Percentiles rank a stretch among this genome's conserved stretches.
phyloP scores from a whole-genome alignment of 331 rosid genomes.

The Telfairia occidentalis region DNA sequence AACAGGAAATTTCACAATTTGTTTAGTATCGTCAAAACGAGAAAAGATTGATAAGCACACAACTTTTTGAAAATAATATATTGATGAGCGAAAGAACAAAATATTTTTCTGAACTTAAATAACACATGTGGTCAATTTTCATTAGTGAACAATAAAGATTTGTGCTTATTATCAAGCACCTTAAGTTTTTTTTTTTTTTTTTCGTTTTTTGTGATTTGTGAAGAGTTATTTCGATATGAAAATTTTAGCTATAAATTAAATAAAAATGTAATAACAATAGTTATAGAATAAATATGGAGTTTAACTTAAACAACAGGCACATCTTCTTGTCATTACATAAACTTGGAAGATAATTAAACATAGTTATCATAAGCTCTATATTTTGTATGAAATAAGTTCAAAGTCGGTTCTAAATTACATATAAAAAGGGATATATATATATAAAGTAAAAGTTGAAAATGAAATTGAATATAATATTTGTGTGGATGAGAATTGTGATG shows the following conservation, averaged over 20 bases:
- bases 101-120: not conserved
- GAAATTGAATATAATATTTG: not conserved
- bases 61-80: not conserved
- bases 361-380: not conserved
- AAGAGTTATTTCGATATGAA: no score
- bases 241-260: no score
- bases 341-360: constrained; percentile 4
- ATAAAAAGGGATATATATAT: not conserved
- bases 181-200: no score
- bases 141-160: not conserved
- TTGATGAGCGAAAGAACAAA: not conserved
- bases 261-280: not conserved
- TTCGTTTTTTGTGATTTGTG: no score
- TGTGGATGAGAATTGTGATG: not conserved
- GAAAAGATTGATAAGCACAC: not conserved
- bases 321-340: not conserved
- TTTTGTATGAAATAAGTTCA: not conserved
- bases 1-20: not conserved
- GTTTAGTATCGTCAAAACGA: not conserved
- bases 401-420: not conserved
- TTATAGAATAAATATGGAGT: not conserved
- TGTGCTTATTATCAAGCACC: no score
- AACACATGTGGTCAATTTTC: not conserved
- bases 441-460: not conserved
- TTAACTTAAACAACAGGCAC: not conserved